Percentiles rank a stretch among this genome's conserved stretches.
phyloP scores from a whole-genome alignment of 1,139 yeast genomes.

The Arxiozyma bovina region DNA sequence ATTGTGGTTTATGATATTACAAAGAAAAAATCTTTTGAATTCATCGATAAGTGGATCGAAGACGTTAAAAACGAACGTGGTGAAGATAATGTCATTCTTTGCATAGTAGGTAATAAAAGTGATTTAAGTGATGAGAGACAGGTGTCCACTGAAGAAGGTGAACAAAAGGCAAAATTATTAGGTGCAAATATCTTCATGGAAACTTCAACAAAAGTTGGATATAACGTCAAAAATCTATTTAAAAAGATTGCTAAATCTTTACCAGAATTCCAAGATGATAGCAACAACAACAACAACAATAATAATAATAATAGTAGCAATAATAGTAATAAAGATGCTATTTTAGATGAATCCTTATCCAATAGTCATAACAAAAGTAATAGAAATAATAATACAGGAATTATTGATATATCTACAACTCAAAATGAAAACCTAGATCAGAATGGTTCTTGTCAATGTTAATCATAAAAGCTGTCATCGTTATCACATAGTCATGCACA shows the following conservation, averaged over 20 bases:
- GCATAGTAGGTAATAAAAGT: slow-evolving; percentile 73
- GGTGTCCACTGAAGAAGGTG: slow-evolving; percentile 75
- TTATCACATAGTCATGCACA: not conserved
- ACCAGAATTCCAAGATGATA: slow-evolving; percentile 64
- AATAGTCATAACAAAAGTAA: slow-evolving; percentile 11
- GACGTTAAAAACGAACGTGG: slow-evolving; percentile 75
- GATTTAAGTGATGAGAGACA: slow-evolving; percentile 62
- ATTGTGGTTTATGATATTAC: slow-evolving; percentile 93
- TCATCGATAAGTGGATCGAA: slow-evolving; percentile 71
- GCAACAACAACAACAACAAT: slow-evolving; percentile 18
- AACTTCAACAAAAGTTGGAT: slow-evolving; percentile 91
- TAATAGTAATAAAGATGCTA: slow-evolving; percentile 5
- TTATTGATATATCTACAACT: slow-evolving; percentile 28
- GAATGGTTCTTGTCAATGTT: slow-evolving; percentile 28
- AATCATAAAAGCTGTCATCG: not conserved
- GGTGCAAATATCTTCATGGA: slow-evolving; percentile 80
- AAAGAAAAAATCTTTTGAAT: slow-evolving; percentile 70
- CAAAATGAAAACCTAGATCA: slow-evolving; percentile 21
- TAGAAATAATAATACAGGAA: slow-evolving; percentile 18
- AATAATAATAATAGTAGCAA: slow-evolving; percentile 23
- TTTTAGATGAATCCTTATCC: slow-evolving; percentile 32
- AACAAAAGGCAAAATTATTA: slow-evolving; percentile 62
- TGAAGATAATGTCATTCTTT: slow-evolving; percentile 54
- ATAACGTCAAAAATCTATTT: slow-evolving; percentile 81
- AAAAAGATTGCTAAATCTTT: slow-evolving; percentile 84